Base-by-base conservation (phyloP, 1,284 basidiomycete species). In the Tilletia horrida region DNA sequence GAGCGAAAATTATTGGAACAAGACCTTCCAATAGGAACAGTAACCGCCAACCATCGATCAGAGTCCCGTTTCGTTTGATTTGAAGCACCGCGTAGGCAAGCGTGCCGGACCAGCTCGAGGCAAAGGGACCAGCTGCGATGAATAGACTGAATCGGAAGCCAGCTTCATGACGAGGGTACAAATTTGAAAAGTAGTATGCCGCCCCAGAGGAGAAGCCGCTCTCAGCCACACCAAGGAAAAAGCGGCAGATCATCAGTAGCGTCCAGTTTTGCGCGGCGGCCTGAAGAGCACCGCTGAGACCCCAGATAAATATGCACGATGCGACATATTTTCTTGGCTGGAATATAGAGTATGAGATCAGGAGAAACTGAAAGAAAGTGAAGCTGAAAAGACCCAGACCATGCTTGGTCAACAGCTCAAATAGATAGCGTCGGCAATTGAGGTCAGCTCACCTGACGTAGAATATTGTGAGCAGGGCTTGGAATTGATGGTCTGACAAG, bases 1-100 rank as follows among this genome's bases (percentile, higher is more conserved):
- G 69, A 0, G 64, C 75, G 62, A 76, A 48, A 11, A 76, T 21
- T 18, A 81, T 45, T 0, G 80, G 76, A 0, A 79, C 78, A 1
- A 73, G 48, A 0, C 79, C 80, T 50, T 81, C 80, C 44, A 81
- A 67, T 14, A 81, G 29, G 64, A 80, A 76, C 11, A 81, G 65
- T 48, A 77, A 31, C 21, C 76, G 67, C 74, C 76, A 81, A 0
- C 65, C 66, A 8, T 67, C 73, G 2, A 81, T 25, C 0, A 61
- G 3, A 1, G 72, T 66, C 11, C 11, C 35, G 11, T 11, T 11
- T 11, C 35, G 6, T 40, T 75, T 67, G 8, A 71, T 69, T 2
- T 74, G 72, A 1, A 77, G 68, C 47, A 81, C 65, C 0, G 71
- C 80, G 50, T 81, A 81, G 18, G 78, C 78, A 2, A 80, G 68